Evolutionary conservation across 75 land plant species (phyloP).

Genomic region (Pinus tabuliformis): DNA sequence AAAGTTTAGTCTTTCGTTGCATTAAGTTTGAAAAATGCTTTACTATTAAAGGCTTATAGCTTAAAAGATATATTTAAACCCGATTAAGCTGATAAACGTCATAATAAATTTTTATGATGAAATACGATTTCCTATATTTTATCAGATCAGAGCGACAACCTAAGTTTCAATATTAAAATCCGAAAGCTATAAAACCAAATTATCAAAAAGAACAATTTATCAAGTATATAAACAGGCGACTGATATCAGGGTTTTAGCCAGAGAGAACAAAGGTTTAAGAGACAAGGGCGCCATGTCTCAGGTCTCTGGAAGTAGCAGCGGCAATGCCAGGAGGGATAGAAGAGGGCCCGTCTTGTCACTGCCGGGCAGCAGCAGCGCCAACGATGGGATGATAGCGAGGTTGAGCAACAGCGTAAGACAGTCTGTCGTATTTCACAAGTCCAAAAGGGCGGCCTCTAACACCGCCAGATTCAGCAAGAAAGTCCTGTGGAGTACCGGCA

Average conservation of each 20-base stretch:
- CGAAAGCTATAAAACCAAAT: too few species aligned
- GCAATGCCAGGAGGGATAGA: background rate
- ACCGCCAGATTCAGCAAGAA: slow-evolving; percentile 50
- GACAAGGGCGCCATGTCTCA: background rate
- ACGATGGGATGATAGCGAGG: slow-evolving; percentile 24
- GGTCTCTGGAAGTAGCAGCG: background rate
- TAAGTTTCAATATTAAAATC: too few species aligned
- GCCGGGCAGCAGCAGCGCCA: background rate
- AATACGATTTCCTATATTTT: too few species aligned
- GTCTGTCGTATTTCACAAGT: slow-evolving; percentile 42
- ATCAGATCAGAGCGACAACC: too few species aligned
- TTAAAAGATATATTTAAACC: too few species aligned
- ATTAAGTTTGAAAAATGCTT: too few species aligned
- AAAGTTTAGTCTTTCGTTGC: too few species aligned
- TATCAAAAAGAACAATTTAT: too few species aligned
- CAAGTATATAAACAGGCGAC: background rate
- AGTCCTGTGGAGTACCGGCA: slow-evolving; percentile 57
- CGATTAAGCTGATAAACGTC: too few species aligned
- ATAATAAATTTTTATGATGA: too few species aligned
- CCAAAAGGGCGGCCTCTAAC: slow-evolving; percentile 50
- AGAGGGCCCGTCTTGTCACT: background rate
- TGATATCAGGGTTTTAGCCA: background rate
- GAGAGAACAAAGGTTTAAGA: background rate
- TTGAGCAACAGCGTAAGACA: slow-evolving; percentile 29
- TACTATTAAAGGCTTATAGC: too few species aligned